A percentile compares a stretch with the other conserved stretches of the same genome.
phyloP scores from a whole-genome alignment of 371 early-diverging fungal genomes.

The Mucor circinelloides region DNA sequence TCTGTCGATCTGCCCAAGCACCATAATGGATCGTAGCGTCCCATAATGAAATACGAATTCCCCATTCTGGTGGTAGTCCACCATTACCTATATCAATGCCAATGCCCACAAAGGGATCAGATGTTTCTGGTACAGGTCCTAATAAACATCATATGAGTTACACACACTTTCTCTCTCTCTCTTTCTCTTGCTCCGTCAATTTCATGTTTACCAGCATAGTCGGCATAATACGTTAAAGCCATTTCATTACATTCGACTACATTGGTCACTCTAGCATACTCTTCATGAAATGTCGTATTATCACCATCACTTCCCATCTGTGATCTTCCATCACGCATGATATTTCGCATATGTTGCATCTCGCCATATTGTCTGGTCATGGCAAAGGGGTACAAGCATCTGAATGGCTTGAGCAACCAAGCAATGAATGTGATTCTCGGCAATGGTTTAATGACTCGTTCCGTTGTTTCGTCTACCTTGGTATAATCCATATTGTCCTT shows the following conservation, averaged over 20 bases:
- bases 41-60: constrained; percentile 61
- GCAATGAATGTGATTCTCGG: neutral
- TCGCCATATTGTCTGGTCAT: constrained; percentile 36
- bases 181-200: no score
- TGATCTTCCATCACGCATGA: constrained; percentile 46
- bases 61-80: constrained; percentile 76
- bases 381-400: constrained; percentile 23
- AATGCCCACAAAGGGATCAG: constrained; percentile 27
- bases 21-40: constrained; percentile 77
- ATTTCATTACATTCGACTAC: constrained; percentile 67
- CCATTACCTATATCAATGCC: constrained; percentile 60
- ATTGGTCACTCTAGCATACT: constrained; percentile 76
- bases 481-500: constrained; percentile 70
- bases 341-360: constrained; percentile 52
- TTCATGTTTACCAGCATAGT: constrained; percentile 76
- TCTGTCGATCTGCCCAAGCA: constrained; percentile 88
- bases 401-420: constrained; percentile 1
- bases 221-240: constrained; percentile 68
- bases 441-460: neutral
- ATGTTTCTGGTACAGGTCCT: constrained; percentile 53
- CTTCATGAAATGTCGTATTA: constrained; percentile 52
- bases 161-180: no score
- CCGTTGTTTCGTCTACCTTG: constrained; percentile 5
- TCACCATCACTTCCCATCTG: constrained; percentile 25
- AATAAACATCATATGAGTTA: constrained; percentile 9